Conservation (phyloP, 306 rosid genomes). For the Inga laurina region DNA sequence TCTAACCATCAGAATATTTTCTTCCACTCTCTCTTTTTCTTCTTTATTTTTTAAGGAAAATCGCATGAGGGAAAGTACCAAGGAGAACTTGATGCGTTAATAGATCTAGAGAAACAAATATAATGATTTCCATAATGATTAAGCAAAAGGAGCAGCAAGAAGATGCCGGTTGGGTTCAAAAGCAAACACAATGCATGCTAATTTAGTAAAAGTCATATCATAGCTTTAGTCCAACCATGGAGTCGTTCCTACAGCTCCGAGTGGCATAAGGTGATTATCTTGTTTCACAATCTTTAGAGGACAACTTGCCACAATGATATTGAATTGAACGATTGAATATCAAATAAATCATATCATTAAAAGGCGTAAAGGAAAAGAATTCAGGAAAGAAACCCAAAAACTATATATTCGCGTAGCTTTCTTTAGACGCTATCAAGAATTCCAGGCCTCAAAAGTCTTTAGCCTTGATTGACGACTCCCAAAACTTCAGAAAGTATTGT, state of each 20-base stretch:
- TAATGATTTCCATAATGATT: background rate
- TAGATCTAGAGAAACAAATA: background rate
- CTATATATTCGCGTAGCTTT: background rate
- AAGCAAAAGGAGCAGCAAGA: background rate
- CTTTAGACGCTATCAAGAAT: background rate
- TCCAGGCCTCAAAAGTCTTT: background rate
- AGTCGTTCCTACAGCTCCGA: background rate
- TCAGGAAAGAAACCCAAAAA: background rate
- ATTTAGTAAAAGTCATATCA: background rate
- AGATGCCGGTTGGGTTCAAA: background rate
- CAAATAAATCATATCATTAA: constrained; percentile 23
- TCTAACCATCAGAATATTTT: background rate
- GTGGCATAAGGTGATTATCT: background rate
- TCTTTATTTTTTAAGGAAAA: background rate
- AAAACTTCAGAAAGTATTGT: background rate
- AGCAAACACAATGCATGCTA: background rate
- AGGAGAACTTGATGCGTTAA: background rate
- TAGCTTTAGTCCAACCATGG: background rate
- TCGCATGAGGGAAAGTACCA: background rate
- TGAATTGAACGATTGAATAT: constrained; percentile 32
- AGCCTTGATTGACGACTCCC: background rate
- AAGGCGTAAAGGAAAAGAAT: constrained; percentile 20
- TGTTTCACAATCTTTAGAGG: background rate
- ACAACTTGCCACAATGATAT: too few species aligned
- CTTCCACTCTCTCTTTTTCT: background rate